Evolutionary conservation across 257 asterid genomes (phyloP).

Genomic region (Nyctanthes arbortristis): DNA sequence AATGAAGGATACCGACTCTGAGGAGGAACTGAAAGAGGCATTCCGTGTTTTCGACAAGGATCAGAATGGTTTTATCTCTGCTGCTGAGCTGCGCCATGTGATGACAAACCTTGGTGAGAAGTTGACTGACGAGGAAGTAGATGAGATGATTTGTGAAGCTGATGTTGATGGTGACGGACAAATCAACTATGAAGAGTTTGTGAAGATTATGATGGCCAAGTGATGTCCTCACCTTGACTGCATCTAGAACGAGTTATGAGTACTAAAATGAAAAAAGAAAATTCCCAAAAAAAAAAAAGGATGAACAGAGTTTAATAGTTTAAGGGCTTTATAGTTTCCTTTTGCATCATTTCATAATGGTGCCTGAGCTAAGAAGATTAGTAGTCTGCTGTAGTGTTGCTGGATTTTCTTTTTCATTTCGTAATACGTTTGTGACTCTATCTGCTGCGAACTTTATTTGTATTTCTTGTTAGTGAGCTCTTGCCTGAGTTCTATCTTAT

Average conservation of each 20-base stretch:
- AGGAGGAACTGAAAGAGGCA: constrained; percentile 70
- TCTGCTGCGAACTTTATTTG: too few relatives aligned
- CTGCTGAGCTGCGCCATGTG: constrained; percentile 68
- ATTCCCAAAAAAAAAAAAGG: constrained; percentile 9
- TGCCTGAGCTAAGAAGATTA: constrained; percentile 18
- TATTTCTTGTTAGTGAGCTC: too few relatives aligned
- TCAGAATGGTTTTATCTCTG: constrained; percentile 69
- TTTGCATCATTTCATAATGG: constrained; percentile 17
- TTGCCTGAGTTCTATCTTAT: too few relatives aligned
- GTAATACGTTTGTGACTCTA: too few relatives aligned
- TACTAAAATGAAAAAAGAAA: background rate
- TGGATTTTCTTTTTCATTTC: constrained; percentile 10
- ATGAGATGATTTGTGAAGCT: constrained; percentile 75
- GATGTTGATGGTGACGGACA: constrained; percentile 69
- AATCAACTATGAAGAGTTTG: constrained; percentile 64
- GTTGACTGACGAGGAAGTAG: constrained; percentile 72
- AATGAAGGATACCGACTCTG: constrained; percentile 68
- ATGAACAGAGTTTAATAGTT: constrained; percentile 26
- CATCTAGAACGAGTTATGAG: constrained; percentile 13
- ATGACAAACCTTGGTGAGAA: constrained; percentile 72
- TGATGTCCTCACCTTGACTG: constrained; percentile 27
- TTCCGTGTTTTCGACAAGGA: constrained; percentile 78
- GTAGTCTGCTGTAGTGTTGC: constrained; percentile 27
- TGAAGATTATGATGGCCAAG: constrained; percentile 68
- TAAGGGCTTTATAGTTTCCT: constrained; percentile 11